These are phyloP conservation scores for Inga oerstediana DNA, from an alignment of 306 rosid species.

Conservation along the genomic window DNA sequence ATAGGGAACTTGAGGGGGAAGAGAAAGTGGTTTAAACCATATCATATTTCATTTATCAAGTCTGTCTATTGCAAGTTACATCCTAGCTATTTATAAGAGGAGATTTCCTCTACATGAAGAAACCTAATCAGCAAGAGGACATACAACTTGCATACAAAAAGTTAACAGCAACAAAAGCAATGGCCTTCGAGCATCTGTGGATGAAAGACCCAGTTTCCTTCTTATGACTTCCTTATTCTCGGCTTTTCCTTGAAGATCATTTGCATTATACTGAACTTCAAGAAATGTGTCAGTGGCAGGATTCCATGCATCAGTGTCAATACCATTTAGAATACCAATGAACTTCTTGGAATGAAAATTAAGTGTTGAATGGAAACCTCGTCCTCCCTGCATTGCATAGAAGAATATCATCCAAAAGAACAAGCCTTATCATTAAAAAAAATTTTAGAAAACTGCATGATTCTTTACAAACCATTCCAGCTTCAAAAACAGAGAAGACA, in stretches of 20 bases:
- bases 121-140: no score
- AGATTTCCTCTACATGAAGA: no score
- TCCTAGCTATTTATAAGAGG: no score
- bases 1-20: no score
- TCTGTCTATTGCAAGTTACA: no score
- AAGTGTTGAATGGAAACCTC: constrained; percentile 86
- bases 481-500: constrained; percentile 3
- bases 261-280: constrained; percentile 76
- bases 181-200: constrained; percentile 66
- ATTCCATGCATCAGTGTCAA: constrained; percentile 92
- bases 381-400: constrained; percentile 72
- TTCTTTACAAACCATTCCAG: background rate
- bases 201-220: constrained; percentile 75
- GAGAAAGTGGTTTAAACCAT: no score
- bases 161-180: constrained; percentile 30
- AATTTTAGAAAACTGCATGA: constrained; percentile 7
- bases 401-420: constrained; percentile 34
- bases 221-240: constrained; percentile 85
- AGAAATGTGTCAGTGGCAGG: constrained; percentile 78
- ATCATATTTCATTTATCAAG: no score
- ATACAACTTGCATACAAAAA: no score
- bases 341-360: constrained; percentile 81
- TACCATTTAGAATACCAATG: constrained; percentile 88
- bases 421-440: constrained; percentile 7
- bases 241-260: constrained; percentile 81